Evolutionary conservation across 2,329 filamentous ascomycete genomes (phyloP).

Genomic region (Annulohypoxylon truncatum): DNA sequence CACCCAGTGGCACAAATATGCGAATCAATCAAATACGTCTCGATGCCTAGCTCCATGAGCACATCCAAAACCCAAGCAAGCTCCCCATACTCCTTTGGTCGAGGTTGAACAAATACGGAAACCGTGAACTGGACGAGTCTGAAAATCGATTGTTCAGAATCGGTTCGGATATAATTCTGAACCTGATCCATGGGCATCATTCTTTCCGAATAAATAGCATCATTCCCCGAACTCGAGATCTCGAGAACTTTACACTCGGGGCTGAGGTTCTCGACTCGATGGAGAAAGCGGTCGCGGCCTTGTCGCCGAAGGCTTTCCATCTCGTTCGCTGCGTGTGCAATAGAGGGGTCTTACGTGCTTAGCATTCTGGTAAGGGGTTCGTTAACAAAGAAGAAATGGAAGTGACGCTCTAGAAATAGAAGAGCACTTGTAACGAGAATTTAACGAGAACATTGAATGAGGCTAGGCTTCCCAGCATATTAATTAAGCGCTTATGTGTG

Average conservation of each 20-base stretch:
- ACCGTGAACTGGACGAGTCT: slow-evolving; percentile 8
- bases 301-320: slow-evolving; percentile 19
- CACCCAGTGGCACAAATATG: too few relatives aligned
- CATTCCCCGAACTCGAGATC: neutral
- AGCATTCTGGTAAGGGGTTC: too few relatives aligned
- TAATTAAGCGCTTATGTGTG: too few relatives aligned
- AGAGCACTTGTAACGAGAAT: too few relatives aligned
- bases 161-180: neutral
- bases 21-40: too few relatives aligned
- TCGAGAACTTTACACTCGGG: slow-evolving; percentile 8
- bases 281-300: neutral
- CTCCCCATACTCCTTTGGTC: too few relatives aligned
- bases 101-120: too few relatives aligned
- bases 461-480: too few relatives aligned
- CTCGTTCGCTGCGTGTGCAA: neutral
- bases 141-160: neutral
- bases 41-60: slow-evolving; percentile 6
- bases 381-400: too few relatives aligned
- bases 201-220: neutral
- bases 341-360: too few relatives aligned
- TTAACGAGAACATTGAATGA: too few relatives aligned
- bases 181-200: neutral
- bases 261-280: neutral
- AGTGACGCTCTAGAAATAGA: too few relatives aligned
- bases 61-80: slow-evolving; percentile 15